A percentile compares a stretch with the other conserved stretches of the same genome.
Evolutionary conservation across 768 basidiomycete genomes (phyloP).

Genomic region (Royoungia palumana): DNA sequence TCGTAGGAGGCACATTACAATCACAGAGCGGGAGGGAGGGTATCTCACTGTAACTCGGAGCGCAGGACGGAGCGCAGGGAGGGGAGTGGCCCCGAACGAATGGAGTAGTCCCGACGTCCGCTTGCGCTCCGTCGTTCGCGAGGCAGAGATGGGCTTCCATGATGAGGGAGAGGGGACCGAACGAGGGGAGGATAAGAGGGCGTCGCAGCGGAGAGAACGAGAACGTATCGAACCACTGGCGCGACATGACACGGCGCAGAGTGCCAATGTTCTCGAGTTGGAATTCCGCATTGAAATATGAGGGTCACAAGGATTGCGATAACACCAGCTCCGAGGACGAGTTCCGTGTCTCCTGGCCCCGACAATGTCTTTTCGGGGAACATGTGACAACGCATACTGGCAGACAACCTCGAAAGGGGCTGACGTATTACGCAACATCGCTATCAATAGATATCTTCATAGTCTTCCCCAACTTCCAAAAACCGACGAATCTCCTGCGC

Average conservation of each 20-base stretch:
- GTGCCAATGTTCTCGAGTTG: conserved; percentile 18
- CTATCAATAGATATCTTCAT: conserved; percentile 63
- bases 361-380: conserved; percentile 22
- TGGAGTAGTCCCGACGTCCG: background rate
- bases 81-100: too few relatives aligned
- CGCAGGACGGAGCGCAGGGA: background rate
- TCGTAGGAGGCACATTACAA: background rate
- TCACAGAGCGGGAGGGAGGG: background rate
- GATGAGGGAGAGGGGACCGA: background rate
- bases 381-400: conserved; percentile 4
- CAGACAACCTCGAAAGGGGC: background rate
- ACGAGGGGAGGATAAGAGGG: background rate
- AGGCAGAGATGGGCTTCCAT: background rate
- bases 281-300: conserved; percentile 12
- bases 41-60: background rate
- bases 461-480: conserved; percentile 66
- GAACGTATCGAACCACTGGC: background rate
- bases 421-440: conserved; percentile 17
- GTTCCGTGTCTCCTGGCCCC: conserved; percentile 10
- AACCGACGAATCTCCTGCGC: conserved; percentile 62
- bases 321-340: conserved; percentile 7
- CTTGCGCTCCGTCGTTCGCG: background rate
- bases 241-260: background rate
- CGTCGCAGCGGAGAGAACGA: conserved; percentile 4
- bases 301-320: conserved; percentile 9